Evolutionary conservation across 2,329 filamentous ascomycete species (phyloP).

Genomic region (Fusarium sp.): DNA sequence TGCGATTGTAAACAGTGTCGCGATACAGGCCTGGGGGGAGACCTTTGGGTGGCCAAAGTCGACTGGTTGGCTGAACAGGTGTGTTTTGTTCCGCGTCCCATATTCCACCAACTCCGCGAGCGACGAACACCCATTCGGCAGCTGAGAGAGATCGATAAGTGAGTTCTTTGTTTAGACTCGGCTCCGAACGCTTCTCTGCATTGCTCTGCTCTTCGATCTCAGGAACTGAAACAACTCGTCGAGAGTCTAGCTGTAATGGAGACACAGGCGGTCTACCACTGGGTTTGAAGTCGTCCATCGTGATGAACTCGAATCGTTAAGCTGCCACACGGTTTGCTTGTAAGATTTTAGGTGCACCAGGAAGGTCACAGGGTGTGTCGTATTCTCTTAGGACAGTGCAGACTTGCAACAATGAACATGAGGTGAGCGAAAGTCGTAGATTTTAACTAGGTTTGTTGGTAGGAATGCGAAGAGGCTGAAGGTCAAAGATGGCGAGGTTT

Average conservation of each 20-base stretch:
- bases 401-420: not conserved
- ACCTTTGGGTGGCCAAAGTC: slow-evolving; percentile 61
- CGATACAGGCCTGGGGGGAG: slow-evolving; percentile 63
- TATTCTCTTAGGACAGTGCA: no score
- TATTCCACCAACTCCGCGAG: slow-evolving; percentile 62
- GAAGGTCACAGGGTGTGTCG: not conserved
- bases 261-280: not conserved
- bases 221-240: not conserved
- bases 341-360: not conserved
- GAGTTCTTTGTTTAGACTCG: not conserved
- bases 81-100: slow-evolving; percentile 59
- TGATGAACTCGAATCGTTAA: not conserved
- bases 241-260: not conserved
- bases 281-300: not conserved
- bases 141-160: slow-evolving; percentile 58
- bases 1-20: slow-evolving; percentile 60
- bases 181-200: not conserved
- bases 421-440: not conserved
- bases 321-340: not conserved
- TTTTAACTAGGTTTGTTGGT: not conserved
- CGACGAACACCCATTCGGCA: slow-evolving; percentile 61
- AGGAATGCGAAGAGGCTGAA: not conserved
- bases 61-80: slow-evolving; percentile 57
- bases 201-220: not conserved
- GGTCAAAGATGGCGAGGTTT: no score